Evolutionary conservation across 805 yeast species (phyloP).

Genomic region (Cyberlindnera xishuangbannaensis): DNA sequence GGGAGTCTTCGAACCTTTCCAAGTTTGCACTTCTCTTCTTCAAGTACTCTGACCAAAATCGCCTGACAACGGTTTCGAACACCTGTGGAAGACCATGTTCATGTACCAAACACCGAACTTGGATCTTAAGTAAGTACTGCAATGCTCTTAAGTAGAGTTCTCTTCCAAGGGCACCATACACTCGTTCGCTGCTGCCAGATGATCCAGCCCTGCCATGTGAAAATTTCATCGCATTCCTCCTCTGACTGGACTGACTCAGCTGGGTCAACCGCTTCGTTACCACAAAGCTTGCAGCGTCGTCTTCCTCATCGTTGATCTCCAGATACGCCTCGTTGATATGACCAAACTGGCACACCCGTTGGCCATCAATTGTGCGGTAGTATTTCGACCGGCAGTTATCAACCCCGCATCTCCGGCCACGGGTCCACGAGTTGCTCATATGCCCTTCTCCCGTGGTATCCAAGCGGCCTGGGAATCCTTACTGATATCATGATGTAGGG

Average conservation of each 20-base stretch:
- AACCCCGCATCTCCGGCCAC: conserved; percentile 84
- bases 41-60: conserved; percentile 31
- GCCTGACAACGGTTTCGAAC: conserved; percentile 31
- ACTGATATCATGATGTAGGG: too few species aligned
- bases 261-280: conserved; percentile 44
- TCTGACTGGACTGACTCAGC: neutral
- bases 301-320: conserved; percentile 82
- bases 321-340: conserved; percentile 80
- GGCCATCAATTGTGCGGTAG: conserved; percentile 72
- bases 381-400: conserved; percentile 81
- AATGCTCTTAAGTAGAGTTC: conserved; percentile 38
- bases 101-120: conserved; percentile 36
- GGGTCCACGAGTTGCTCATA: conserved; percentile 29
- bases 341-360: conserved; percentile 81
- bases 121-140: conserved; percentile 47
- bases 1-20: conserved; percentile 1
- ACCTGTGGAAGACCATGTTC: conserved; percentile 26
- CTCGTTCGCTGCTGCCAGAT: conserved; percentile 15
- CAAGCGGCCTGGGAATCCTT: too few species aligned
- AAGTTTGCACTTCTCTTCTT: conserved; percentile 5
- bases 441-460: too few species aligned
- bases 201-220: neutral
- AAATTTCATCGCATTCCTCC: neutral
- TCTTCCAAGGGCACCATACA: conserved; percentile 46
- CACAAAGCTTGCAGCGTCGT: conserved; percentile 43